These are phyloP conservation scores for Backusella mclennaniae DNA, from an alignment of 192 early-diverging fungal genomes.

Conservation along the genomic window DNA sequence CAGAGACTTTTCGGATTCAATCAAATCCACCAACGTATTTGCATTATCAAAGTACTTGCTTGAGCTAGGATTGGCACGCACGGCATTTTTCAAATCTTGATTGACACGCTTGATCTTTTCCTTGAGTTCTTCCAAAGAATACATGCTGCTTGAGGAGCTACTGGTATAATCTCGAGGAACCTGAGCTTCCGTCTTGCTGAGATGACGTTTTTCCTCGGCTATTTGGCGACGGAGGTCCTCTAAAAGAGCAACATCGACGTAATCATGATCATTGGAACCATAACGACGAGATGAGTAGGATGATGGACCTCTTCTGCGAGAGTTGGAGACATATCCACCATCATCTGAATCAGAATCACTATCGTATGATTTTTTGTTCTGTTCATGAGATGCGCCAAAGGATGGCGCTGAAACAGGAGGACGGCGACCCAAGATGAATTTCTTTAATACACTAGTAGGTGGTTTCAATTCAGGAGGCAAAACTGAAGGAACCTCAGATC, in stretches of 20 bases:
- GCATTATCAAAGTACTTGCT: constrained; percentile 11
- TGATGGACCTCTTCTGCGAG: constrained; percentile 21
- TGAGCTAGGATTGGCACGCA: not conserved
- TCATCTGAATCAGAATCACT: constrained; percentile 1
- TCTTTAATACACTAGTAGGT: constrained; percentile 57
- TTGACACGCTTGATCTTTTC: constrained; percentile 44
- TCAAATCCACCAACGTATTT: constrained; percentile 21
- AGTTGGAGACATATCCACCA: constrained; percentile 33
- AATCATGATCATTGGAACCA: not conserved
- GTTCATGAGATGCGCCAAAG: not conserved
- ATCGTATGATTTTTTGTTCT: not conserved
- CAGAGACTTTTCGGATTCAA: constrained; percentile 23
- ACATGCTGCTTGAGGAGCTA: not conserved
- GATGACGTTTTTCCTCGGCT: not conserved
- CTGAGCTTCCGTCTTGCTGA: not conserved
- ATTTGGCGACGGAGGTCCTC: constrained; percentile 23
- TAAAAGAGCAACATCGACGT: constrained; percentile 1
- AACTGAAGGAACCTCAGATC: constrained; percentile 72
- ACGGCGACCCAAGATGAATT: constrained; percentile 30
- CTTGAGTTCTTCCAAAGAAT: constrained; percentile 44
- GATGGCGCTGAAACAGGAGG: constrained; percentile 11
- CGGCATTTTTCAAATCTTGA: constrained; percentile 16
- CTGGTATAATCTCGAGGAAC: not conserved
- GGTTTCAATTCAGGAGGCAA: constrained; percentile 87
- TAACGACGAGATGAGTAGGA: not conserved